Conservation (phyloP, 192 early-diverging fungal genomes). For the Podila epicladia region DNA sequence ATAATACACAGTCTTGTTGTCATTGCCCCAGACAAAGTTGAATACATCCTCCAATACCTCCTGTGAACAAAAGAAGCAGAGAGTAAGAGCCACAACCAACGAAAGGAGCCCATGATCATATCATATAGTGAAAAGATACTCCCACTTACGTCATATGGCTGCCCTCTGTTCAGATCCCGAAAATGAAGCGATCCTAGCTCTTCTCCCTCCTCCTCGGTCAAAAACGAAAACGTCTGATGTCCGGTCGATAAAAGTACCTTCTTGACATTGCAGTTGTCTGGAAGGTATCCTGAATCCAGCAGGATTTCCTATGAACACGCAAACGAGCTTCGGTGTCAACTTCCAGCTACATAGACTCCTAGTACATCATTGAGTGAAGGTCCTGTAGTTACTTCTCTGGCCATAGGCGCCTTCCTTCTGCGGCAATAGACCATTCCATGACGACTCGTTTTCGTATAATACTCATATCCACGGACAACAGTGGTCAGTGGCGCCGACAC, state of each 20-base stretch:
- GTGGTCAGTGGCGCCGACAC: conserved; percentile 58
- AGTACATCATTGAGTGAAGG: background rate
- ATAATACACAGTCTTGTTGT: conserved; percentile 67
- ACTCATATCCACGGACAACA: conserved; percentile 59
- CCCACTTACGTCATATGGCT: conserved; percentile 48
- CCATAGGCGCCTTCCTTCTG: conserved; percentile 38
- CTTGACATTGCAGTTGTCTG: conserved; percentile 57
- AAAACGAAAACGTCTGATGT: conserved; percentile 62
- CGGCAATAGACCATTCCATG: conserved; percentile 62
- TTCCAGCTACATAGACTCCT: background rate
- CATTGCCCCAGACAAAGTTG: conserved; percentile 80
- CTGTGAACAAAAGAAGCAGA: conserved; percentile 12
- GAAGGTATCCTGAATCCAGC: conserved; percentile 59
- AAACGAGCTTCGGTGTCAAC: background rate
- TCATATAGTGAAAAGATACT: background rate
- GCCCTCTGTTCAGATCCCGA: conserved; percentile 49
- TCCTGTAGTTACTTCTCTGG: conserved; percentile 50
- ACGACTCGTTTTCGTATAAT: conserved; percentile 58
- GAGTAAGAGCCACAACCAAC: background rate
- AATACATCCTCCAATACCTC: conserved; percentile 61
- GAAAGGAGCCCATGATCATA: background rate
- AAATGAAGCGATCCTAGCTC: conserved; percentile 64
- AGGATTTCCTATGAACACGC: conserved; percentile 55
- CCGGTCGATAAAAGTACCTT: conserved; percentile 63
- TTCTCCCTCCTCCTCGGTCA: conserved; percentile 60